Percentiles rank a stretch among this genome's conserved stretches.
phyloP scores from a whole-genome alignment of 2,329 filamentous ascomycete genomes.

The Verruconis gallopava region DNA sequence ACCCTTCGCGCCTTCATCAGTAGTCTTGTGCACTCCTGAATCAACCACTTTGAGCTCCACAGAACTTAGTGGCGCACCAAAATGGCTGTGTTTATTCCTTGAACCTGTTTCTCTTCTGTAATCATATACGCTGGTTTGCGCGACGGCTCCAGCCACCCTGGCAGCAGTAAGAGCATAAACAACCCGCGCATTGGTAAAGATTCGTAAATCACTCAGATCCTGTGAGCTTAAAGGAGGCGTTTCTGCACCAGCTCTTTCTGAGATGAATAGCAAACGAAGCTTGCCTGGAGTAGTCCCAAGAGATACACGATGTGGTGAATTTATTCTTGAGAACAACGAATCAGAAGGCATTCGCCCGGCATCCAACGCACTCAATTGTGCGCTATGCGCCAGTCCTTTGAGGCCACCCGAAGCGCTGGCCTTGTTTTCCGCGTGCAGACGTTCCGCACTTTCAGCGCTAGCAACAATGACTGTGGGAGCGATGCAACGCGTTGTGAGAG shows the following conservation, averaged over 20 bases:
- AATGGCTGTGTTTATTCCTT: constrained; percentile 44
- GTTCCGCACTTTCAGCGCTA: constrained; percentile 58
- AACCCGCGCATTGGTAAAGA: constrained; percentile 67
- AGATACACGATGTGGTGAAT: constrained; percentile 38
- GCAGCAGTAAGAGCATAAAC: constrained; percentile 75
- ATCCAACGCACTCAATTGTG: constrained; percentile 57
- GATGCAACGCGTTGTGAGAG: constrained; percentile 57
- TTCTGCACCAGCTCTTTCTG: constrained; percentile 52
- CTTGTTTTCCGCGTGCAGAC: constrained; percentile 48
- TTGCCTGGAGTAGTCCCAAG: constrained; percentile 55
- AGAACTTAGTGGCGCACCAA: constrained; percentile 68
- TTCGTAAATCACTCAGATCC: constrained; percentile 65
- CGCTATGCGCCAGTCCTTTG: constrained; percentile 55
- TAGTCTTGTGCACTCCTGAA: constrained; percentile 45
- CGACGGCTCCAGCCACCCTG: constrained; percentile 76
- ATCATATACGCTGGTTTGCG: constrained; percentile 78
- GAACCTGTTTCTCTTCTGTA: constrained; percentile 48
- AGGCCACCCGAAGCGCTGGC: constrained; percentile 47
- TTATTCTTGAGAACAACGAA: constrained; percentile 48
- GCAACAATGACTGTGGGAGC: constrained; percentile 74
- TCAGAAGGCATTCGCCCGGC: constrained; percentile 61
- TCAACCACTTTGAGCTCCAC: constrained; percentile 67
- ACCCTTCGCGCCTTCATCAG: constrained; percentile 39
- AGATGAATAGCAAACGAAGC: constrained; percentile 68
- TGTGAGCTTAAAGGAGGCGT: constrained; percentile 50